Percentiles rank a stretch among this genome's conserved stretches.
These are phyloP conservation scores for Xylariaceae sp. DNA, from an alignment of 2,329 filamentous ascomycete species.

Conservation along the genomic window DNA sequence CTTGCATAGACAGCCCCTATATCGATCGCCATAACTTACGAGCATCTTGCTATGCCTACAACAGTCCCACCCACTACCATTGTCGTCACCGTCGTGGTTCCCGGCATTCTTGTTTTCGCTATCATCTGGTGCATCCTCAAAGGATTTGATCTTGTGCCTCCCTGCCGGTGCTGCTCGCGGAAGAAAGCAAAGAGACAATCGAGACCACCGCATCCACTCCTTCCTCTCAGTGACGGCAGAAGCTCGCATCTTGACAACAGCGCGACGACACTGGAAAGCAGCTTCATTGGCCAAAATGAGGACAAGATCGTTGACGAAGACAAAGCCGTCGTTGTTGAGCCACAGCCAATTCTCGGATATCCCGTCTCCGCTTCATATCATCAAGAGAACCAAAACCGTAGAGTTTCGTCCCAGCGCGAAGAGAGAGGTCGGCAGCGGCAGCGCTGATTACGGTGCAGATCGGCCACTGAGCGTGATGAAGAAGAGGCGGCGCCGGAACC, in stretches of 20 bases:
- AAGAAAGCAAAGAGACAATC: neutral
- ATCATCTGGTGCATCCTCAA: slow-evolving; percentile 31
- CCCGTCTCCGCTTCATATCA: slow-evolving; percentile 28
- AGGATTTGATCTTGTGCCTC: slow-evolving; percentile 24
- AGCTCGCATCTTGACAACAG: slow-evolving; percentile 13
- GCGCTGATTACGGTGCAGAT: slow-evolving; percentile 22
- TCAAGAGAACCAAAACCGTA: slow-evolving; percentile 27
- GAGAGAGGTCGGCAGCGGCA: slow-evolving; percentile 23
- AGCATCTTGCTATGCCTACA: slow-evolving; percentile 24
- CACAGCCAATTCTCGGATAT: slow-evolving; percentile 17
- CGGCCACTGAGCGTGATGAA: slow-evolving; percentile 28
- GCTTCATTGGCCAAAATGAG: slow-evolving; percentile 24
- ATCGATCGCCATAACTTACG: slow-evolving; percentile 16
- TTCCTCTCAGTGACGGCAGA: neutral
- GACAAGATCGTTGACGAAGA: slow-evolving; percentile 10
- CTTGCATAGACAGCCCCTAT: slow-evolving; percentile 12
- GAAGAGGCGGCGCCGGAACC: slow-evolving; percentile 21
- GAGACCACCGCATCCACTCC: neutral
- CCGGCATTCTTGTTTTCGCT: slow-evolving; percentile 34
- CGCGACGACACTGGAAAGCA: slow-evolving; percentile 25
- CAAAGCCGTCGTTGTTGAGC: slow-evolving; percentile 10
- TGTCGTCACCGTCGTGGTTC: slow-evolving; percentile 27
- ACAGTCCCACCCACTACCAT: slow-evolving; percentile 23
- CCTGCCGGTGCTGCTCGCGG: neutral
- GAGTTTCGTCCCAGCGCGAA: slow-evolving; percentile 20